These are phyloP conservation scores for Lycium barbarum DNA, from an alignment of 257 asterid genomes.

Conservation along the genomic window DNA sequence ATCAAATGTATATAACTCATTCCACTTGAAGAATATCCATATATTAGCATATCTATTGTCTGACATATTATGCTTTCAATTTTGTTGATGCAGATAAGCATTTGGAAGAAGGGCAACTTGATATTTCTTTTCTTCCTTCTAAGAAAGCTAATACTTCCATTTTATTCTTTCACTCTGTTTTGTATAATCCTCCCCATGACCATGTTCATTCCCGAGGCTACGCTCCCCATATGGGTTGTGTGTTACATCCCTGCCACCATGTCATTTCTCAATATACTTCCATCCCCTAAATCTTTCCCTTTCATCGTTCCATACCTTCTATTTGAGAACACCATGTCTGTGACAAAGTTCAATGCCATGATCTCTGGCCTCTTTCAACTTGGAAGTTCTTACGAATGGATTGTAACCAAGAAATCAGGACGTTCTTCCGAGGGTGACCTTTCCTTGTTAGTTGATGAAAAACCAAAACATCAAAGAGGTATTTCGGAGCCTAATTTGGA, in stretches of 20 bases:
- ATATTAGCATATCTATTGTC: neutral
- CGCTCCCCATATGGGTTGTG: conserved; percentile 89
- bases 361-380: conserved; percentile 91
- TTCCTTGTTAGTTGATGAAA: conserved; percentile 56
- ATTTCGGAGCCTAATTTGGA: conserved; percentile 72
- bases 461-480: conserved; percentile 58
- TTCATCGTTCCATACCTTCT: conserved; percentile 89
- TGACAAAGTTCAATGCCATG: conserved; percentile 96
- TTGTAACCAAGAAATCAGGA: conserved; percentile 88
- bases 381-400: conserved; percentile 95
- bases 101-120: conserved; percentile 56
- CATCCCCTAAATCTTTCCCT: conserved; percentile 92
- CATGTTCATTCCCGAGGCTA: conserved; percentile 91
- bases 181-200: conserved; percentile 94
- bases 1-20: conserved; percentile 59
- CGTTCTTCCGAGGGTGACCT: conserved; percentile 88
- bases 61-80: neutral
- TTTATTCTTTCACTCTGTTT: conserved; percentile 90
- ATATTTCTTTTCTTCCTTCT: conserved; percentile 80
- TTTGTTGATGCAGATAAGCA: conserved; percentile 48
- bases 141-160: conserved; percentile 82
- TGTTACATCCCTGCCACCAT: conserved; percentile 84
- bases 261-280: conserved; percentile 77
- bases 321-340: conserved; percentile 95
- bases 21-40: neutral